Base-by-base conservation (phyloP, 768 basidiomycete species). In the Ramaria rubella region DNA sequence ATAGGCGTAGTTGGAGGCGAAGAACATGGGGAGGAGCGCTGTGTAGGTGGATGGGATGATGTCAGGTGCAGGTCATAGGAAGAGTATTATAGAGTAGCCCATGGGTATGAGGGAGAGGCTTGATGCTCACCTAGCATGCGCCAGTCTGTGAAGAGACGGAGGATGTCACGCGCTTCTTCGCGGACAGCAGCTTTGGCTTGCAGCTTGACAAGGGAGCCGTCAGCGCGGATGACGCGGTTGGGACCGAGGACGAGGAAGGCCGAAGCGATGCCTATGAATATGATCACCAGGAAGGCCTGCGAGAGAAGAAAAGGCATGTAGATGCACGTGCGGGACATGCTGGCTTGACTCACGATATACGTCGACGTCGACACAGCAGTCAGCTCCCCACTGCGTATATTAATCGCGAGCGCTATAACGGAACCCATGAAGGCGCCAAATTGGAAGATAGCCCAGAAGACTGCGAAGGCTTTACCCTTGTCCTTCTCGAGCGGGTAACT, bases 401-500 rank as follows among this genome's bases (percentile, higher is more conserved):
- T 3, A 3, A 38, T 38, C 36, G 36, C 36, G 2, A 38, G 7
- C 36, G 12, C 36, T 52, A 78, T 75, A 57, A 75, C 57, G 12
- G 72, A 63, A 19, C 76, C 76, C 50, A 78, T 72, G 64, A 77
- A 67, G 34, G 73, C 65, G 49, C 76, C 76, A 49, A 71, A 65
- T 59, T 76, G 70, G 70, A 76, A 75, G 60, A 76, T 72, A 31
- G 70, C 73, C 81, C 81, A 81, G 67, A 81, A 81, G 49, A 81
- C 59, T 30, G 71, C 72, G 58, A 81, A 80, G 17, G 72, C 73
- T 58, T 68, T 69, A 14, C 81, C 81, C 62, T 81, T 81, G 62
- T 81, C 76, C 52, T 79, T 77, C 60, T 81, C 81, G 2, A 77
- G 71, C 4, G 81, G 80, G 58, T 81, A 79, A 7, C 74, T 69